Conservation (phyloP, 768 basidiomycete genomes). For the Lactifluus piperatus region DNA sequence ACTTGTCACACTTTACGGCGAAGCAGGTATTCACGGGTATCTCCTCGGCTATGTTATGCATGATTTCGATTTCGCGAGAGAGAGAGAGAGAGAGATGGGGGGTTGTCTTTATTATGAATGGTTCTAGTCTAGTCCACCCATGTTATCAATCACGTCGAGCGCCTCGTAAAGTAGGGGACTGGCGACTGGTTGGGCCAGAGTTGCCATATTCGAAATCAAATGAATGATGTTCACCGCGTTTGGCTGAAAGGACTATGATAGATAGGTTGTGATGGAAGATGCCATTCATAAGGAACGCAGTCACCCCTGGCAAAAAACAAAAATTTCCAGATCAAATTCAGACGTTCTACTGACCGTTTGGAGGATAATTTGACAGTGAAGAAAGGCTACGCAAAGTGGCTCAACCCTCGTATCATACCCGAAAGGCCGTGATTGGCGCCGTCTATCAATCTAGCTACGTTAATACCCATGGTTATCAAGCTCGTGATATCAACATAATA, state of each 20-base stretch:
- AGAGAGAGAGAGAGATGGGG: too few species aligned
- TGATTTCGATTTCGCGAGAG: not conserved
- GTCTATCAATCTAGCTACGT: not conserved
- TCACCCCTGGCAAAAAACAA: not conserved
- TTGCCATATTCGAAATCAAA: not conserved
- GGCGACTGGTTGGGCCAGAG: not conserved
- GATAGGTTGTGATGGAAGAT: not conserved
- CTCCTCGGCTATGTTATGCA: not conserved
- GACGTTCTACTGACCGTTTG: not conserved
- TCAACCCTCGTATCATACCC: not conserved
- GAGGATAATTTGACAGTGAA: not conserved
- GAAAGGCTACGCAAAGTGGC: too few species aligned
- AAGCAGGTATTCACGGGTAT: conserved; percentile 21
- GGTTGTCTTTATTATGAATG: not conserved
- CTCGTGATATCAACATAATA: not conserved
- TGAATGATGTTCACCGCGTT: not conserved
- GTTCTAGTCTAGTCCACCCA: not conserved
- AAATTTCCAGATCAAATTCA: too few species aligned
- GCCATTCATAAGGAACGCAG: not conserved
- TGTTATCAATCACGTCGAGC: not conserved
- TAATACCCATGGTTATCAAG: not conserved
- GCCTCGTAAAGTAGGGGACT: not conserved
- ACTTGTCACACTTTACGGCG: conserved; percentile 22
- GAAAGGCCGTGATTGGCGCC: conserved; percentile 5
- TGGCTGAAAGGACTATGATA: not conserved